Conservation (phyloP, 129 eudicot genomes). For the Centaurea solstitialis region DNA sequence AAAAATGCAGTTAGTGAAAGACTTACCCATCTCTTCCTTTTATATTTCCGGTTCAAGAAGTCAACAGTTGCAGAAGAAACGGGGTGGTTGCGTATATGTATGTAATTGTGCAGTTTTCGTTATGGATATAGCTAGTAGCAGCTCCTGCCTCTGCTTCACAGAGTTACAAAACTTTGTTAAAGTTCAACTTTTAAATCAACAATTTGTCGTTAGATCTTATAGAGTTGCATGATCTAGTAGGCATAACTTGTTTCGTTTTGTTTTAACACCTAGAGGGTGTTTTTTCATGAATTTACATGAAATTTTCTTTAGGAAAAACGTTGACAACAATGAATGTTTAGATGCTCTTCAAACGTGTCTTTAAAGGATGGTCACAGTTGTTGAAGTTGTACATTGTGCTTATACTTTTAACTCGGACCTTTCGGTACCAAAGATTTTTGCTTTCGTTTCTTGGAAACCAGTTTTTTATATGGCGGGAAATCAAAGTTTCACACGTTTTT, state of each 20-base stretch:
- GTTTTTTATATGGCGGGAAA: not conserved
- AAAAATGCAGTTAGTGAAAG: not conserved
- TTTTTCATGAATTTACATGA: not conserved
- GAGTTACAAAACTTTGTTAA: slow-evolving; percentile 1
- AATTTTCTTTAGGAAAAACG: not conserved
- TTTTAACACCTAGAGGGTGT: not conserved
- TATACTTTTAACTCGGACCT: not conserved
- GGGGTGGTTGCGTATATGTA: slow-evolving; percentile 19
- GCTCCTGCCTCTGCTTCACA: slow-evolving; percentile 16
- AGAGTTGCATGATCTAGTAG: slow-evolving; percentile 16
- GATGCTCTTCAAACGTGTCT: not conserved
- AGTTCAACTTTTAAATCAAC: not conserved
- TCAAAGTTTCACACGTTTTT: not conserved
- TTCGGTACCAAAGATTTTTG: not conserved
- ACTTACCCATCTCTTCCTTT: not conserved
- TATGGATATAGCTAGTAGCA: slow-evolving; percentile 13
- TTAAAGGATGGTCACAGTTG: not conserved
- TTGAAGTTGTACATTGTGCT: not conserved
- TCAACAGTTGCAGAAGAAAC: not conserved
- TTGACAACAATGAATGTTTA: not conserved
- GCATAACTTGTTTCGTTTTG: not conserved
- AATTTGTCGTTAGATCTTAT: not conserved
- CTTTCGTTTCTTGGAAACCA: not conserved
- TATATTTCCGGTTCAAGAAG: slow-evolving; percentile 14
- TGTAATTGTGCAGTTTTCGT: slow-evolving; percentile 25